A percentile compares a stretch with the other conserved stretches of the same genome.
Evolutionary conservation across 805 yeast species (phyloP).

Genomic region (Cyberlindnera mississippiensis): DNA sequence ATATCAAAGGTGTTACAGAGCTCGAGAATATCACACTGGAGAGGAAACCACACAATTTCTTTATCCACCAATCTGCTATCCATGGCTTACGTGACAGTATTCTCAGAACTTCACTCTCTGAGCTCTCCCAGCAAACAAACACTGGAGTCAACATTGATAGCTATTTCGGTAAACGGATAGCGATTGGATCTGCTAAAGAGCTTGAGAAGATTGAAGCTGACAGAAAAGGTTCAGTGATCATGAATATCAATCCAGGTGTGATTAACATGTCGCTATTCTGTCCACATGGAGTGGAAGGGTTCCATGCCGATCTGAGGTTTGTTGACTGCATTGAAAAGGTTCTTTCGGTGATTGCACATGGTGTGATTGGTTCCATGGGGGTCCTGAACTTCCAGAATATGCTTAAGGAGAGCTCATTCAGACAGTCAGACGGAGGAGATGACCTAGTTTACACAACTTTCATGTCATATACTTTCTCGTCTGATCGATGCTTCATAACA

Average conservation of each 20-base stretch:
- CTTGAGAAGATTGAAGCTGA: constrained; percentile 1
- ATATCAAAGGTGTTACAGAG: constrained; percentile 4
- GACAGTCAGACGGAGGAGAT: constrained; percentile 3
- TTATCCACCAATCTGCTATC: constrained; percentile 4
- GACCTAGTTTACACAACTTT: constrained; percentile 17
- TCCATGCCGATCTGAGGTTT: constrained; percentile 3
- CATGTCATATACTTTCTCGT: constrained; percentile 10
- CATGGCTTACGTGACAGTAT: constrained; percentile 1
- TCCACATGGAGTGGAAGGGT: constrained; percentile 13
- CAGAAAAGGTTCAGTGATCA: constrained; percentile 1
- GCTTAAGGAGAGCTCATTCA: constrained; percentile 17
- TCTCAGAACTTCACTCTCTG: constrained; percentile 5
- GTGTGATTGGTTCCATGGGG: constrained; percentile 4
- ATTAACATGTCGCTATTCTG: constrained; percentile 16
- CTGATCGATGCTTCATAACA: too few relatives aligned
- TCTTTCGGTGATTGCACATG: constrained; percentile 2
- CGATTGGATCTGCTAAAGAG: constrained; percentile 1
- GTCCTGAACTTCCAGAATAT: constrained; percentile 19
- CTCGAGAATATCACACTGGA: not conserved
- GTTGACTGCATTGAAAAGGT: constrained; percentile 8
- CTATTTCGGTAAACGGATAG: constrained; percentile 1
- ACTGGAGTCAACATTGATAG: constrained; percentile 2
- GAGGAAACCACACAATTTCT: constrained; percentile 8
- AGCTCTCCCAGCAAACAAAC: not conserved
- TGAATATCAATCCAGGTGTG: constrained; percentile 6